Base-by-base conservation (phyloP, 2,329 filamentous ascomycete genomes). In the Alternaria ventricosa region DNA sequence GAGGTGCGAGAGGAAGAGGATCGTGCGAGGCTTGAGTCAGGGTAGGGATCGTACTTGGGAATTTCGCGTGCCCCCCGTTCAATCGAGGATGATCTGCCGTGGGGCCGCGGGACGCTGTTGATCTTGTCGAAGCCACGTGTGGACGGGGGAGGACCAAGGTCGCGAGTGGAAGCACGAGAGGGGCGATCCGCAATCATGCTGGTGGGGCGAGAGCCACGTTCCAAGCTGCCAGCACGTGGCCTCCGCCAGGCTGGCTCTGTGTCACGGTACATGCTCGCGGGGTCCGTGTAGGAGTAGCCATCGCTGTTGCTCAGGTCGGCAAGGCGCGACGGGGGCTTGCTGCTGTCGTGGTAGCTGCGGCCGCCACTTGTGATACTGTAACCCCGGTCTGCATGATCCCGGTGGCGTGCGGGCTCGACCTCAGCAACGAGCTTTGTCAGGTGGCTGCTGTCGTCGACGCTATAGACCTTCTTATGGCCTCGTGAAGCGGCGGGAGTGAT, bases 61-160 rank as follows among this genome's bases (percentile, higher is more conserved):
- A 62, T 65, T 11, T 82, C 79, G 18, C 74, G 66, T n/a, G 70
- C 59, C 20, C 74, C 58, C 18, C 74, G 63, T 12, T 80, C 78
- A 22, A 74, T 75, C 3, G 79, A 80, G 11, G 69, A 72, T 10
- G 78, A 72, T 22, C 78, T 64, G 23, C 44, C 70, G 41, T 71
- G 71, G 12, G 69, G 64, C 12, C 76, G 67, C 12, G 65, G 63
- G 23, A 75, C 57, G 55, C 58, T 68, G 69, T 87, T 87, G 66
- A 92, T 87, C 79, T 88, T 91, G 70, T 93, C 91, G 67, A 93
- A 88, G 0, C 89, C 91, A 69, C 90, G 84, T 4, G 88, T 92
- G 6, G 89, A 87, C 5, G 90, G 90, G 10, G 92, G 91, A 3
- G 90, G 91, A 15, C 77, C 77, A 3, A 78, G 72, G 51, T 79